Percentiles rank a stretch among this genome's conserved stretches.
phyloP scores from a whole-genome alignment of 139 green algal species.

The Tetradesmus lagerheimii region DNA sequence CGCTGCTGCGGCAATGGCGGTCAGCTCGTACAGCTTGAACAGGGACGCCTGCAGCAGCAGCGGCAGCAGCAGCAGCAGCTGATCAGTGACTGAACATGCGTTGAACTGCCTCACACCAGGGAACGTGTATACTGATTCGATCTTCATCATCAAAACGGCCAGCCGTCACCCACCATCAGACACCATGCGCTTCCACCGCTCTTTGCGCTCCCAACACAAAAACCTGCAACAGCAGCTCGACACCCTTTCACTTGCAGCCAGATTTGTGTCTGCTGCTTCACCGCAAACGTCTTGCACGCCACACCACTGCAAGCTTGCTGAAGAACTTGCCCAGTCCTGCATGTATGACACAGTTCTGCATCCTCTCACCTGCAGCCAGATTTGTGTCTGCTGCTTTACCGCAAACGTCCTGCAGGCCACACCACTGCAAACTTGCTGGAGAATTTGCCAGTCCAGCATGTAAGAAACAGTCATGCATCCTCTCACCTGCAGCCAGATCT shows the following conservation, averaged over 20 bases:
- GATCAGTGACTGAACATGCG: no score
- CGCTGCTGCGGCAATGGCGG: constrained; percentile 39
- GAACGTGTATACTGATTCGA: no score
- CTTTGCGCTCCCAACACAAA: not conserved
- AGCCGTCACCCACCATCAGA: no score
- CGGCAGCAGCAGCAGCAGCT: not conserved
- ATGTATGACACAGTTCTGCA: no score
- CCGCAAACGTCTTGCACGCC: no score
- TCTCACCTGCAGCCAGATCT: constrained; percentile 46
- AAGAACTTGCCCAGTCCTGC: no score
- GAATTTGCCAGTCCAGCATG: no score
- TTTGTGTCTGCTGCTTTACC: constrained; percentile 41
- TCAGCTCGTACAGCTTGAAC: constrained; percentile 54
- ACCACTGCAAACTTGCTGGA: constrained; percentile 37
- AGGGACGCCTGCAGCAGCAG: constrained; percentile 45
- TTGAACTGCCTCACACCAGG: no score
- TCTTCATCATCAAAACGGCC: no score
- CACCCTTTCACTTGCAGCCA: not conserved
- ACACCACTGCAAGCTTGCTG: not conserved
- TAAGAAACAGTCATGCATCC: no score
- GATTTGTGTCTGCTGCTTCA: not conserved
- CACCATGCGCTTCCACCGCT: not conserved
- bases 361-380: constrained; percentile 22
- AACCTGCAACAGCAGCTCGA: not conserved
- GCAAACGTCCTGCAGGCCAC: constrained; percentile 49